Evolutionary conservation across 2,329 filamentous ascomycete genomes (phyloP).

Genomic region (Thielaviopsis populi): DNA sequence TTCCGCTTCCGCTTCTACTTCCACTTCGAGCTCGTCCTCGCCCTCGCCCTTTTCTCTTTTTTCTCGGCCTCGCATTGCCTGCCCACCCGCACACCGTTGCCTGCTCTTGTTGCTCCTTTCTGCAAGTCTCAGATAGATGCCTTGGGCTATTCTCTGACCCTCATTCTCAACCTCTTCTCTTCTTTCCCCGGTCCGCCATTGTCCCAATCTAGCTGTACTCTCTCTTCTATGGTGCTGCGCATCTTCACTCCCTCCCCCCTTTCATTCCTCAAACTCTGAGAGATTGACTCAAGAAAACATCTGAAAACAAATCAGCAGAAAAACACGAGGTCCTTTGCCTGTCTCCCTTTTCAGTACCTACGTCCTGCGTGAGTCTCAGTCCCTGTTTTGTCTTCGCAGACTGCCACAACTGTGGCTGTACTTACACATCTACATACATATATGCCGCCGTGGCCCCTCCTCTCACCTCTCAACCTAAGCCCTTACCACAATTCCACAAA

Average conservation of each 20-base stretch:
- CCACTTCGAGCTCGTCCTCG: not conserved
- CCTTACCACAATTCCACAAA: not conserved
- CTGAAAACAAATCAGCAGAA: not conserved
- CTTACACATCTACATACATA: not conserved
- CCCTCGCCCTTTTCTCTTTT: not conserved
- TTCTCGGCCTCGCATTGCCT: not conserved
- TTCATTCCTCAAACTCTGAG: conserved; percentile 8
- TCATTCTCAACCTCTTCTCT: conserved; percentile 2
- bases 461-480: not conserved
- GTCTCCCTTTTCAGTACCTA: not conserved
- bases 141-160: conserved; percentile 5
- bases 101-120: not conserved
- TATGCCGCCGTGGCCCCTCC: not conserved
- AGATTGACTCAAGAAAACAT: conserved; percentile 7
- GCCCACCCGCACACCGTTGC: not conserved
- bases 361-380: not conserved
- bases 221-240: not conserved
- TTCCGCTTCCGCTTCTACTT: not conserved
- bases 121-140: not conserved
- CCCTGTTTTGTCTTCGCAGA: not conserved
- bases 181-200: not conserved
- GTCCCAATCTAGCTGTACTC: not conserved
- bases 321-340: not conserved
- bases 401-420: not conserved
- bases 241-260: not conserved